Evolutionary conservation across 2,329 filamentous ascomycete species (phyloP).

Genomic region (Trichoderma asperellum): DNA sequence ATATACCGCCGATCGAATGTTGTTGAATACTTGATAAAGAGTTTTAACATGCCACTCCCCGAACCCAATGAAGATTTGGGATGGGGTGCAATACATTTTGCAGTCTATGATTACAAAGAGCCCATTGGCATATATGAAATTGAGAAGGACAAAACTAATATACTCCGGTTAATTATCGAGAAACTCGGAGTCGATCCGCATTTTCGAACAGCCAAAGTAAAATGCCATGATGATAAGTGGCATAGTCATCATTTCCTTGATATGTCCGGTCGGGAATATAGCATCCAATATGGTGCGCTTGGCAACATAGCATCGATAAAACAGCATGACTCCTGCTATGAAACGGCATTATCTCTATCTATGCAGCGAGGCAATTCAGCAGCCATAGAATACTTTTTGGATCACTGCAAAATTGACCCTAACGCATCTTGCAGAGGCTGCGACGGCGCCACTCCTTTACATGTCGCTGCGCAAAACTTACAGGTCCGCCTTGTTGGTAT

Average conservation of each 20-base stretch:
- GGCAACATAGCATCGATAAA: accelerated
- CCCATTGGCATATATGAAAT: too few species aligned
- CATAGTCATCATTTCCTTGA: neutral
- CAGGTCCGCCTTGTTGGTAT: neutral
- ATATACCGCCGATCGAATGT: neutral
- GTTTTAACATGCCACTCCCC: neutral
- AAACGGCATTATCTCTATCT: neutral
- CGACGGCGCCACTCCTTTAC: neutral
- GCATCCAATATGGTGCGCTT: too few species aligned
- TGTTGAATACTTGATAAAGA: neutral
- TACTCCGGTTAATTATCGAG: neutral
- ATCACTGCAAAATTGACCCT: neutral
- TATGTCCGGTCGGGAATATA: too few species aligned
- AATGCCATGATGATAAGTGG: neutral
- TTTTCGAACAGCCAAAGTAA: neutral
- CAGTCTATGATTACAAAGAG: too few species aligned
- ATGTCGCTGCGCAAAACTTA: constrained; percentile 18
- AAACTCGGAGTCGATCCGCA: neutral
- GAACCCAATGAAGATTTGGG: neutral
- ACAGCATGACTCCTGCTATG: neutral
- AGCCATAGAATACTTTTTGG: neutral
- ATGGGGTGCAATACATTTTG: neutral
- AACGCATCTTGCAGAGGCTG: neutral
- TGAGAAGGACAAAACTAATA: too few species aligned
- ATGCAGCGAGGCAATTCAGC: neutral